Evolutionary conservation across 805 yeast genomes (phyloP).

Genomic region (Lachancea nothofagi): DNA sequence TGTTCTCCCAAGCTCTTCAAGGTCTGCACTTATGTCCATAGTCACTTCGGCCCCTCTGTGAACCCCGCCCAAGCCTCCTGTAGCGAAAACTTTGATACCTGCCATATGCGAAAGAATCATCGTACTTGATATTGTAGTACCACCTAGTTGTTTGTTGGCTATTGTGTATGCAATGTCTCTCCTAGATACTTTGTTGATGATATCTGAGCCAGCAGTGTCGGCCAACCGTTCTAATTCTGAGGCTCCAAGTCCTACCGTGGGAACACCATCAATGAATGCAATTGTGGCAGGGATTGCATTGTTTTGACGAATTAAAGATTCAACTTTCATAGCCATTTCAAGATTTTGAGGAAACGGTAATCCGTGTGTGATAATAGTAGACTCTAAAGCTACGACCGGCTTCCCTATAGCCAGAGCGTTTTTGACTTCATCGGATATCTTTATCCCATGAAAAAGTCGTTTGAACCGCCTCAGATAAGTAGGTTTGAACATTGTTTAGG

Average conservation of each 20-base stretch:
- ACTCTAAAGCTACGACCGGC: constrained; percentile 80
- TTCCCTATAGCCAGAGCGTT: constrained; percentile 51
- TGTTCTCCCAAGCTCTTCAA: constrained; percentile 76
- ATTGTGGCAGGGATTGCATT: constrained; percentile 84
- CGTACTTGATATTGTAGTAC: constrained; percentile 86
- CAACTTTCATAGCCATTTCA: constrained; percentile 67
- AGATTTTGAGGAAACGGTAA: constrained; percentile 75
- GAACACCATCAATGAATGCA: constrained; percentile 67
- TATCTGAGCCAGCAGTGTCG: constrained; percentile 13
- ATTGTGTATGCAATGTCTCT: constrained; percentile 72
- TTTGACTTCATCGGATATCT: constrained; percentile 44
- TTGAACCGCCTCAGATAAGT: not conserved
- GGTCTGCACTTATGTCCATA: constrained; percentile 81
- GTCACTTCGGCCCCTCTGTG: constrained; percentile 71
- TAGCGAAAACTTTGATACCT: constrained; percentile 80
- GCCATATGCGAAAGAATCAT: constrained; percentile 74
- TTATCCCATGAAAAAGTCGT: constrained; percentile 10
- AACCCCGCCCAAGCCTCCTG: constrained; percentile 93
- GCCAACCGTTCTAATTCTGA: constrained; percentile 50
- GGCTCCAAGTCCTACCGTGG: constrained; percentile 57
- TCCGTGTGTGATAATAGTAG: constrained; percentile 88
- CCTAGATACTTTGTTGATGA: constrained; percentile 62
- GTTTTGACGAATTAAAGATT: constrained; percentile 47
- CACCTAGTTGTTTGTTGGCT: constrained; percentile 63
- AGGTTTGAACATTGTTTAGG: not conserved